Conservation (phyloP, 768 basidiomycete species). For the Clitopilus passeckerianus region DNA sequence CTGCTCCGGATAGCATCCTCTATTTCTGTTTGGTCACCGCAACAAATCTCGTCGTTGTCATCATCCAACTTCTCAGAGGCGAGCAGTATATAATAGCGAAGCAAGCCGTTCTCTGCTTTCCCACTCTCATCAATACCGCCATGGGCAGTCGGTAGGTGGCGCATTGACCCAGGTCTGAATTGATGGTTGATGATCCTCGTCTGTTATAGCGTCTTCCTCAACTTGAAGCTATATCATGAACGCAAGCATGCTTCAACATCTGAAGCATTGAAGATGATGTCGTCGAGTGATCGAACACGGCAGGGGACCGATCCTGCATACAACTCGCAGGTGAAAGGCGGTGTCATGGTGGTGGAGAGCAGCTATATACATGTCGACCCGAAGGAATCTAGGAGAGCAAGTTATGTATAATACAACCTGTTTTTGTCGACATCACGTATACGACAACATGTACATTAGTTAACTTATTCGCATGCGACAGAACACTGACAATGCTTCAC, state of each 20-base stretch:
- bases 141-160: conserved; percentile 15
- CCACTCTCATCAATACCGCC: conserved; percentile 22
- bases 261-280: not conserved
- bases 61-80: conserved; percentile 18
- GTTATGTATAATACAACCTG: too few species aligned
- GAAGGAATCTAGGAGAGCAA: not conserved
- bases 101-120: conserved; percentile 21
- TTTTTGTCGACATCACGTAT: too few species aligned
- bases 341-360: not conserved
- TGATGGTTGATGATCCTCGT: not conserved
- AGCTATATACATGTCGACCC: not conserved
- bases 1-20: conserved; percentile 24
- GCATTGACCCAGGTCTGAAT: not conserved
- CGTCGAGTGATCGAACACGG: not conserved
- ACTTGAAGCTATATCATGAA: conserved; percentile 16
- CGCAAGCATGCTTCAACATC: not conserved
- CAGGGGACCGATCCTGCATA: not conserved
- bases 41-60: conserved; percentile 20
- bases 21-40: conserved; percentile 21
- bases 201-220: conserved; percentile 24
- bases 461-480: too few species aligned
- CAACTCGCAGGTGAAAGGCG: not conserved
- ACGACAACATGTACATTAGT: too few species aligned
- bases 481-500: too few species aligned
- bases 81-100: conserved; percentile 17